Base-by-base conservation (phyloP, 2,329 filamentous ascomycete species). In the Beauveria sp. region DNA sequence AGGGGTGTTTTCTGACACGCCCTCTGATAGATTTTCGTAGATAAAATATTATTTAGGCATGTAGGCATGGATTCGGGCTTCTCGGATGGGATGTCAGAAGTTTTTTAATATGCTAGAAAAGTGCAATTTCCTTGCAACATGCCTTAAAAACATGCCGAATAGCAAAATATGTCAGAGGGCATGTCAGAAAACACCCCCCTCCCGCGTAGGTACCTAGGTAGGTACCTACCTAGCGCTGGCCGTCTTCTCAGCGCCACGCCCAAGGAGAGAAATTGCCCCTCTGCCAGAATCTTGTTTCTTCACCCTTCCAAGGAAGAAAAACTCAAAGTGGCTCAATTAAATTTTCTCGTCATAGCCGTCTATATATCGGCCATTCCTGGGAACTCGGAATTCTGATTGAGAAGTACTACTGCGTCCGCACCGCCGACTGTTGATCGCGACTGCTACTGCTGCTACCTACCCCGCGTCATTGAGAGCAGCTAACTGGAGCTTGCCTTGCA, bases 381-480 rank as follows among this genome's bases (percentile, higher is more conserved):
- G 5, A 43, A 22, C 10, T 45, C n/a, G 12, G 9, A 59, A 30
- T 7, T 20, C 5, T 20, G 24, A 45, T 52, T 53, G 12, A 9
- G 20, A 22, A 51, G 6, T 12, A 34, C 47, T 34, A n/a, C 24
- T 28, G 26, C 49, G n/a, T 26, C 49, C 7, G 20, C 49, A 38
- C 20, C 49, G 42, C n/a, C n/a, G 16, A 53, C 34, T 42, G 12
- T 43, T 52, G n/a, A 38, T 43, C 54, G 42, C 28, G 16, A 58
- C 24, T 42, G 38, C 53, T 58, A 34, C 30, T 34, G 30, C 5
- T 34, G 30, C 30, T 34, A 14, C 30, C 30, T 34, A 58, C 60
- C 60, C 54, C 60, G 54, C 60, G 47, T 62, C 47, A 55, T 61
- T 50, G 42, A 55, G 30, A 55, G n/a, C 28, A 60, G 40, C 49